Evolutionary conservation across 2,329 filamentous ascomycete genomes (phyloP), one percentile per base, ranked within the genome.

Genomic region (Fusarium sp.): DNA sequence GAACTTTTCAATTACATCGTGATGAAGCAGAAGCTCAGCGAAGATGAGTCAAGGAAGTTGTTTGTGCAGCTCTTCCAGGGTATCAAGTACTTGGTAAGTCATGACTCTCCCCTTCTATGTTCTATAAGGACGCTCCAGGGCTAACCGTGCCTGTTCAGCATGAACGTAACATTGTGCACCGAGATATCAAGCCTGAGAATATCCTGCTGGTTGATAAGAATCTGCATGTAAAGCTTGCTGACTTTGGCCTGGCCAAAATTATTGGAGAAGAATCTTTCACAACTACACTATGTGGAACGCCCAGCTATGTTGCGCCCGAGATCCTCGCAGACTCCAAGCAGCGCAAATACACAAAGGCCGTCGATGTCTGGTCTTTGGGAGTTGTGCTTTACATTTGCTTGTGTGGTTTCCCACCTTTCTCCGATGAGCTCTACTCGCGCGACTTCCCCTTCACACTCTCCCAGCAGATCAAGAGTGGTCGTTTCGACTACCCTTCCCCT

Each of bases 221-320:
- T 38, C 85, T 98, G 33, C 91, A 92, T 67, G 92, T 97, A 72
- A 99, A 99, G 83, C 85, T 99, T 69, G 96, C 95, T 25, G 96
- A 99, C 82, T 99, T 99, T 82, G 96, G 96, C 50, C 88, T 99
- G 42, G 96, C 96, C 46, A 99, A 99, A 84, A 98, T 99, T 74
- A 97, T 99, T 74, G 97, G 97, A 71, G 96, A 99, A 81, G 95
- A 98, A 80, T 98, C 96, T 0, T 99, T 99, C 80, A 98, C 96
- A 3, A 98, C 95, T 0, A 98, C 96, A 2, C 85, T 99, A 72
- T 96, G 96, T 81, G 96, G 96, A 72, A 99, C 96, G n/a, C 96
- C 96, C 10, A 96, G 93, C 82, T 97, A 99, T 80, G 96, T 98
- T 69, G 96, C 97, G 2, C 96, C 96, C 2, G 96, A 99, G 81